These are phyloP conservation scores for Diaporthe eres DNA, from an alignment of 2,329 filamentous ascomycete genomes.

Conservation along the genomic window DNA sequence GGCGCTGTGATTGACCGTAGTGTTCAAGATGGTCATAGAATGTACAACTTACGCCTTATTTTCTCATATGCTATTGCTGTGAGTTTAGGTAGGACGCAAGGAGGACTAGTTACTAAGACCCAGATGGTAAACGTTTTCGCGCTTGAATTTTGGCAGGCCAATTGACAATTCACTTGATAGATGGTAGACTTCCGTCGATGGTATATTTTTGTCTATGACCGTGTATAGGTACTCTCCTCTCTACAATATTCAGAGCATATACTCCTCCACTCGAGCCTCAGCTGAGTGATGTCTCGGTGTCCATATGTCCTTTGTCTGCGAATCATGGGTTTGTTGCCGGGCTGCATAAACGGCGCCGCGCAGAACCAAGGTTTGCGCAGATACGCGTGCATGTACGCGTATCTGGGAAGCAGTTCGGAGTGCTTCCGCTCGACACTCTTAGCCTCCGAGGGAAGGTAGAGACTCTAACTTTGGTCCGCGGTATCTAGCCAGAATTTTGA, in stretches of 20 bases:
- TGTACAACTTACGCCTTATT: background rate
- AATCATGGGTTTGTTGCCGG: background rate
- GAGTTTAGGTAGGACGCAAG: too few relatives aligned
- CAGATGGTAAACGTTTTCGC: background rate
- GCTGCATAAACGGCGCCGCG: too few relatives aligned
- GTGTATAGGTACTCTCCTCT: background rate
- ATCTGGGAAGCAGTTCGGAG: background rate
- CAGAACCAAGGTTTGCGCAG: background rate
- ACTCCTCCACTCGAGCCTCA: background rate
- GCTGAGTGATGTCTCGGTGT: background rate
- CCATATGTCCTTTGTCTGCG: background rate
- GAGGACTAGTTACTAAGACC: background rate
- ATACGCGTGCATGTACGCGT: background rate
- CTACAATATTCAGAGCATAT: background rate
- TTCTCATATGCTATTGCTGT: background rate
- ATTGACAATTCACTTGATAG: background rate
- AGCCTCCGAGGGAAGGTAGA: background rate
- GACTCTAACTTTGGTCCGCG: background rate
- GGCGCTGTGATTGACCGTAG: background rate
- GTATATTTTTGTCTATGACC: slow-evolving; percentile 6
- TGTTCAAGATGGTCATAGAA: background rate
- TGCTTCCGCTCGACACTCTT: background rate
- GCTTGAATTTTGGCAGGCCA: background rate
- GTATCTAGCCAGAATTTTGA: background rate
- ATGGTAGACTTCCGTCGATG: background rate